Percentiles rank a stretch among this genome's conserved stretches.
phyloP scores from a whole-genome alignment of 2,329 filamentous ascomycete genomes.

The Cadophora malorum region DNA sequence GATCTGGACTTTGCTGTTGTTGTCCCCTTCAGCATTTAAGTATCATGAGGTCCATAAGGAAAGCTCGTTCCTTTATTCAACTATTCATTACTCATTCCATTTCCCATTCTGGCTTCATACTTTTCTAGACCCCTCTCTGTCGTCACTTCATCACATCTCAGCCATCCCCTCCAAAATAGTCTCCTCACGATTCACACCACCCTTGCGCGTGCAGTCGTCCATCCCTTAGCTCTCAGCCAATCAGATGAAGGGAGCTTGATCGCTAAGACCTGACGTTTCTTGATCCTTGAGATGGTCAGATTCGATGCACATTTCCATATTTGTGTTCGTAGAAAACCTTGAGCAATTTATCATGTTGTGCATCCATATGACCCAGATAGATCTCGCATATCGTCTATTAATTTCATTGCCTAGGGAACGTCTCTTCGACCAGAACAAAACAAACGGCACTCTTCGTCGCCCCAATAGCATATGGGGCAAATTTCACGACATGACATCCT shows the following conservation, averaged over 20 bases:
- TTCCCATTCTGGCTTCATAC: constrained; percentile 4
- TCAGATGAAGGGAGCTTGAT: neutral
- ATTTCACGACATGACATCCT: constrained; percentile 12
- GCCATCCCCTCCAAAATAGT: neutral
- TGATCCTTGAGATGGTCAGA: constrained; percentile 1
- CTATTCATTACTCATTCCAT: neutral
- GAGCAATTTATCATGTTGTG: neutral
- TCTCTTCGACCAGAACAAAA: neutral
- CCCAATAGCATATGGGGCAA: constrained; percentile 17
- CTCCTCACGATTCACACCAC: constrained; percentile 1
- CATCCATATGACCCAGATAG: too few species aligned
- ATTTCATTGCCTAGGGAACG: constrained; percentile 6
- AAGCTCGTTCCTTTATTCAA: neutral
- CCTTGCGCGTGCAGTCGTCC: constrained; percentile 5
- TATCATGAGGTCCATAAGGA: neutral
- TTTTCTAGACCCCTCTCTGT: constrained; percentile 2
- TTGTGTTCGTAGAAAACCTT: neutral
- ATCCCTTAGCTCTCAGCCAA: constrained; percentile 4
- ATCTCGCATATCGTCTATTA: neutral
- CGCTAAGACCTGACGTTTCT: constrained; percentile 1
- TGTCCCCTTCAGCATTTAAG: neutral
- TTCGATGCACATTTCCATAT: constrained; percentile 9
- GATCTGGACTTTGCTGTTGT: neutral
- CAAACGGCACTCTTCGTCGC: neutral
- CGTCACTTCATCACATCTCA: neutral